Percentiles rank a stretch among this genome's conserved stretches.
Conservation (phyloP, 495 filamentous ascomycete genomes). For the Barbatosphaeria neglecta region DNA sequence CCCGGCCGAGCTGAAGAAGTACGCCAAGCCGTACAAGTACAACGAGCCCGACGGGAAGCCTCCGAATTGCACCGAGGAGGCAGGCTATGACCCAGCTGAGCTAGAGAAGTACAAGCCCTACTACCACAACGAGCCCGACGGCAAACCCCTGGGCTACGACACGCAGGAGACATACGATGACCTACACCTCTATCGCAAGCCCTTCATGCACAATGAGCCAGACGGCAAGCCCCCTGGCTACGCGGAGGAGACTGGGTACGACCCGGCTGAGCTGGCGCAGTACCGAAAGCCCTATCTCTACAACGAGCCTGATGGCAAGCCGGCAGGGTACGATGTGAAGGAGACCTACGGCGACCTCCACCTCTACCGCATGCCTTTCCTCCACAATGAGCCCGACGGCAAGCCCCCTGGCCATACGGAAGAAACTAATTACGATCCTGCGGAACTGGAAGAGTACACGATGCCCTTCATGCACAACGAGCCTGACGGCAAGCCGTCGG, state of each 20-base stretch:
- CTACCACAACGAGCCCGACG: constrained; percentile 8
- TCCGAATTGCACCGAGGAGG: background rate
- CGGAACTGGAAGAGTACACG: background rate
- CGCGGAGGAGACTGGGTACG: too few species aligned
- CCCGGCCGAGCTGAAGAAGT: constrained; percentile 6
- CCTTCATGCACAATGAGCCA: constrained; percentile 11
- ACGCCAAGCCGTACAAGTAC: constrained; percentile 9
- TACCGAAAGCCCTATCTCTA: background rate
- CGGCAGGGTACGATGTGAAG: background rate
- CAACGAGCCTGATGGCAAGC: constrained; percentile 13
- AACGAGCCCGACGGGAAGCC: constrained; percentile 13
- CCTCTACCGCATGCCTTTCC: constrained; percentile 1
- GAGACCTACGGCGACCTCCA: background rate
- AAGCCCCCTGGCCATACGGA: background rate
- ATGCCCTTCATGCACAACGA: constrained; percentile 1
- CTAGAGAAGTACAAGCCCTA: constrained; percentile 11
- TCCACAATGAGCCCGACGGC: background rate
- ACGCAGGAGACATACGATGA: constrained; percentile 10
- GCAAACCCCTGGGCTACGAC: too few species aligned
- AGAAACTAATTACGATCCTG: background rate
- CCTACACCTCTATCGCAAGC: constrained; percentile 11
- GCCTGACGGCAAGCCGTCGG: constrained; percentile 5
- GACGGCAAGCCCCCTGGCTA: constrained; percentile 10
- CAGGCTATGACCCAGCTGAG: background rate
- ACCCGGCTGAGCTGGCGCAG: background rate